These are phyloP conservation scores for Coemansia nantahalensis DNA, from an alignment of 192 early-diverging fungal genomes.

Conservation along the genomic window DNA sequence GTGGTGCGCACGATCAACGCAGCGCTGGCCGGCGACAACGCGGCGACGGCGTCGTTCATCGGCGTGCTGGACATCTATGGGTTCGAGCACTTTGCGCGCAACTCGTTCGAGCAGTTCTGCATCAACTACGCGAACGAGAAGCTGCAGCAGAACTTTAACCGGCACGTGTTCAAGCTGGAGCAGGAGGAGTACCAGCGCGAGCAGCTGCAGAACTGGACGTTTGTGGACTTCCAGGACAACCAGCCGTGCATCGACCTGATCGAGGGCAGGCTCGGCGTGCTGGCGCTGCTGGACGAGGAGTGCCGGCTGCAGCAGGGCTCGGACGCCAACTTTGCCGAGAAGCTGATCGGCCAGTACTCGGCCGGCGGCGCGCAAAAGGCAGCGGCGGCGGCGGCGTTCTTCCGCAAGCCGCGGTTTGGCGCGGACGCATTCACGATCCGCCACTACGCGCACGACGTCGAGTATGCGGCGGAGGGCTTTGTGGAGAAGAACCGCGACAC, in stretches of 20 bases:
- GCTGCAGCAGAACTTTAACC: slow-evolving; percentile 98
- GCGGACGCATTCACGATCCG: slow-evolving; percentile 85
- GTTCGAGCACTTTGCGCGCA: slow-evolving; percentile 99
- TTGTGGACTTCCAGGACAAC: slow-evolving; percentile 99
- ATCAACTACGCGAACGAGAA: slow-evolving; percentile 98
- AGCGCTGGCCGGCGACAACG: slow-evolving; percentile 56
- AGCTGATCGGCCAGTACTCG: slow-evolving; percentile 82
- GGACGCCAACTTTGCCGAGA: slow-evolving; percentile 82
- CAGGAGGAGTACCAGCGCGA: slow-evolving; percentile 98
- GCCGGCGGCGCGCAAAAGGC: slow-evolving; percentile 1
- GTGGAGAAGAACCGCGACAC: slow-evolving; percentile 99
- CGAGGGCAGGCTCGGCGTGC: slow-evolving; percentile 91
- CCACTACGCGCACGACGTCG: slow-evolving; percentile 95
- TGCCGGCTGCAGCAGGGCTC: slow-evolving; percentile 81
- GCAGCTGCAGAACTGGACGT: slow-evolving; percentile 91
- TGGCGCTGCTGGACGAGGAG: slow-evolving; percentile 96
- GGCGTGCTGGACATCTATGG: slow-evolving; percentile 99
- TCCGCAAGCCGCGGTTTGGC: slow-evolving; percentile 90
- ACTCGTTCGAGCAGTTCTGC: slow-evolving; percentile 99
- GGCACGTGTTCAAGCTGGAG: slow-evolving; percentile 97
- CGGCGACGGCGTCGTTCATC: slow-evolving; percentile 69
- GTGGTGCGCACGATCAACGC: slow-evolving; percentile 86
- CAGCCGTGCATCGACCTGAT: slow-evolving; percentile 98
- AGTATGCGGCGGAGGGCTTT: slow-evolving; percentile 92
- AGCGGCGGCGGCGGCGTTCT: slow-evolving; percentile 49